Percentiles rank a stretch among this genome's conserved stretches.
Evolutionary conservation across 1,139 yeast species (phyloP).

Genomic region (Pichia sp.): DNA sequence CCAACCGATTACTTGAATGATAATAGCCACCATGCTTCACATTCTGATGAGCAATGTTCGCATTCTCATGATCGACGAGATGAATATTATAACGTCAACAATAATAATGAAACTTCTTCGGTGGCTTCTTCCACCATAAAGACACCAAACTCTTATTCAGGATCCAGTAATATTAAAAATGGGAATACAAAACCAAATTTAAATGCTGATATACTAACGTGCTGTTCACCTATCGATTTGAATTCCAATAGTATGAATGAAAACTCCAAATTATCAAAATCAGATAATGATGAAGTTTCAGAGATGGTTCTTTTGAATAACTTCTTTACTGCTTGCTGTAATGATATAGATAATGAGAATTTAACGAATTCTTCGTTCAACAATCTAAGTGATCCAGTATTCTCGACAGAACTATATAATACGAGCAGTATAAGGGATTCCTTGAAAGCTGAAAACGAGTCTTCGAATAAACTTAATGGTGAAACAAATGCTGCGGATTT

Average conservation of each 20-base stretch:
- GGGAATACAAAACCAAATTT: not conserved
- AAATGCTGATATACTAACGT: not conserved
- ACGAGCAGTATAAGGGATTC: not conserved
- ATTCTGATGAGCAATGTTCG: not conserved
- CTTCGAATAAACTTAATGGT: not conserved
- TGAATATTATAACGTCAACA: too few species aligned
- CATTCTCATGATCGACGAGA: not conserved
- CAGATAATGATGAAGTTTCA: conserved; percentile 1
- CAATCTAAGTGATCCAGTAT: not conserved
- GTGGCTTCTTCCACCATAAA: not conserved
- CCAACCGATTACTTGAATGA: too few species aligned
- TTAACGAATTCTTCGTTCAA: too few species aligned
- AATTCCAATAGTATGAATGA: not conserved
- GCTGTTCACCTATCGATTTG: not conserved
- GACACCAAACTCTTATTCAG: not conserved
- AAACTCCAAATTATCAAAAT: too few species aligned
- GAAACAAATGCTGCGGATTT: too few species aligned
- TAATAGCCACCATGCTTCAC: too few species aligned
- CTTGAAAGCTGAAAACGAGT: not conserved
- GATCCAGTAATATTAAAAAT: too few species aligned
- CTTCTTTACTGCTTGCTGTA: conserved; percentile 9
- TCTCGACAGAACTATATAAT: too few species aligned
- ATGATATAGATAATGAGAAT: conserved; percentile 1
- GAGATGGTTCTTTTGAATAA: conserved; percentile 8
- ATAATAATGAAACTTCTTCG: not conserved